Percentiles rank a stretch among this genome's conserved stretches.
Conservation (phyloP, 176 grass and related monocot species). For the Cocos nucifera region DNA sequence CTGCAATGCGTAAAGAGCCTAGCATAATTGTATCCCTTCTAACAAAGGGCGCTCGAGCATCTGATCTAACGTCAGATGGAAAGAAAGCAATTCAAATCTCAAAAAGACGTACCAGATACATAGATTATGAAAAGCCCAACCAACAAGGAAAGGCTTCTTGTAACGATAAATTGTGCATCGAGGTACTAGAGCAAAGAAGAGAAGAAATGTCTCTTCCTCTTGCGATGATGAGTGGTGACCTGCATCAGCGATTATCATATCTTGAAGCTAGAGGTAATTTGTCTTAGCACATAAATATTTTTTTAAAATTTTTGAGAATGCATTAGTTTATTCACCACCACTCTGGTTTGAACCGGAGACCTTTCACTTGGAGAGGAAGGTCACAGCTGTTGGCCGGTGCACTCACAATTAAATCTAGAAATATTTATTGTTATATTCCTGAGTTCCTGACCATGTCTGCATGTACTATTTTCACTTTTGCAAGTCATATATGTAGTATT, state of each 20-base stretch:
- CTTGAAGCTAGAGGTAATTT: slow-evolving; percentile 15
- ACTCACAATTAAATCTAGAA: too few relatives aligned
- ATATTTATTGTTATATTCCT: too few relatives aligned
- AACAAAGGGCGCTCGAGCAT: slow-evolving; percentile 8
- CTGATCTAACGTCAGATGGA: not conserved
- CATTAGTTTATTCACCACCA: not conserved
- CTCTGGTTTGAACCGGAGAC: not conserved
- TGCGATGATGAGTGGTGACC: not conserved
- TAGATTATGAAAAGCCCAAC: not conserved
- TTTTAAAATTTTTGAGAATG: not conserved
- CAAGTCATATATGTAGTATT: too few relatives aligned
- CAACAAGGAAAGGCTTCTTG: slow-evolving; percentile 2
- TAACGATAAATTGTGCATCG: slow-evolving; percentile 1
- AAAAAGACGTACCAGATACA: slow-evolving; percentile 2
- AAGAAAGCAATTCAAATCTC: slow-evolving; percentile 8
- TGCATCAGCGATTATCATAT: not conserved
- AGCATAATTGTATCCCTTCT: slow-evolving; percentile 8
- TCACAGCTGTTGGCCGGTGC: too few relatives aligned
- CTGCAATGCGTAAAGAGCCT: slow-evolving; percentile 12
- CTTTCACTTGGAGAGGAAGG: too few relatives aligned
- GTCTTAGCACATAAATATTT: not conserved
- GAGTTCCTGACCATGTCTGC: too few relatives aligned
- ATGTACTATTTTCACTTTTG: too few relatives aligned
- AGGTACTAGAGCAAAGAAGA: slow-evolving; percentile 3
- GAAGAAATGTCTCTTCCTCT: slow-evolving; percentile 1